Percentiles rank a stretch among this genome's conserved stretches.
Conservation (phyloP, 2,329 filamentous ascomycete species). For the Aureobasidium lini region DNA sequence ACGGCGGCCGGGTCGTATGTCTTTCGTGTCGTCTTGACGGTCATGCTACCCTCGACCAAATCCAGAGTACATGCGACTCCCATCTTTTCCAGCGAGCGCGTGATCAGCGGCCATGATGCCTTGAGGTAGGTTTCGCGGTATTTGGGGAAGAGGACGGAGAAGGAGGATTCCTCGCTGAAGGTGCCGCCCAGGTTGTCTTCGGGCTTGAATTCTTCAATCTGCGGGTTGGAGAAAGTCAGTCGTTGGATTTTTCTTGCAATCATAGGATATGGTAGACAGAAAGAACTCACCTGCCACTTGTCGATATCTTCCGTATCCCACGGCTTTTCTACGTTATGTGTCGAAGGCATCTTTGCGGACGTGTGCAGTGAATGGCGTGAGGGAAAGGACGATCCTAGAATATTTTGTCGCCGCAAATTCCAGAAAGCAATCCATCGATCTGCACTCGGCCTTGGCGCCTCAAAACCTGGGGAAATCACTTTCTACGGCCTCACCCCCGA, state of each 20-base stretch:
- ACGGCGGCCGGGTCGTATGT: slow-evolving; percentile 90
- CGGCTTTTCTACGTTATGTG: slow-evolving; percentile 80
- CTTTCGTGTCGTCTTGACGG: slow-evolving; percentile 86
- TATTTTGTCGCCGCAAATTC: slow-evolving; percentile 11
- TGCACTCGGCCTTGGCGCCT: slow-evolving; percentile 4
- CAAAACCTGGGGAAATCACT: not conserved
- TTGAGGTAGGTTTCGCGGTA: slow-evolving; percentile 93
- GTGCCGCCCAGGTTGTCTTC: slow-evolving; percentile 79
- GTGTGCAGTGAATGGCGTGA: not conserved
- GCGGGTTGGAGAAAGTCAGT: slow-evolving; percentile 14
- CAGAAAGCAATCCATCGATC: not conserved
- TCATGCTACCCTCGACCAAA: slow-evolving; percentile 93
- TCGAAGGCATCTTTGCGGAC: slow-evolving; percentile 64
- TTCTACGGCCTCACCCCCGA: not conserved
- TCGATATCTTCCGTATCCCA: slow-evolving; percentile 97
- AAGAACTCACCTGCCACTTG: slow-evolving; percentile 66
- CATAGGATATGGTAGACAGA: not conserved
- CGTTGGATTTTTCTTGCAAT: not conserved
- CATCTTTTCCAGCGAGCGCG: slow-evolving; percentile 73
- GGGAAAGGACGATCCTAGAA: not conserved
- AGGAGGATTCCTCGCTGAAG: slow-evolving; percentile 89
- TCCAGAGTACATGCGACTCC: slow-evolving; percentile 90
- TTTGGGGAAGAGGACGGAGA: slow-evolving; percentile 79
- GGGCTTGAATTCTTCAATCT: slow-evolving; percentile 75
- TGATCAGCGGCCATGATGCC: slow-evolving; percentile 88